Base-by-base conservation (phyloP, 169 alveolate species). In the Plasmodium vivax region DNA sequence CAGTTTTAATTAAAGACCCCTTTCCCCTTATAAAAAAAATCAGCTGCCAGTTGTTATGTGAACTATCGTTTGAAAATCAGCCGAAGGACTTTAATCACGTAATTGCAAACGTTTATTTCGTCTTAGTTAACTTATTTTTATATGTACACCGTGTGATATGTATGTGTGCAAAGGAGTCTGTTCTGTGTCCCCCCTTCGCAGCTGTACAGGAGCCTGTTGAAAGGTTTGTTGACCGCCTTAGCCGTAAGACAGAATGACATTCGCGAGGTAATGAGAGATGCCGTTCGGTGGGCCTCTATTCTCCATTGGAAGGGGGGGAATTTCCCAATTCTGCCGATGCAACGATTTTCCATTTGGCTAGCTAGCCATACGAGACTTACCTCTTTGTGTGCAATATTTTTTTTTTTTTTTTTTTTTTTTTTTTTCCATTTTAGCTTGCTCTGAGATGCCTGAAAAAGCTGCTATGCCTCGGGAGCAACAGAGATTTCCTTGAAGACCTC, bases 1-100 rank as follows among this genome's bases (percentile, higher is more conserved):
- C 87, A 47, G n/a, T 74, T 74, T 79, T 85, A 41, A 36, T 85
- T 51, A 85, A 75, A 51, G 93, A 85, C 54, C 93, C 93, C 51
- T 85, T 51, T 23, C 93, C 93, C 27, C 85, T 85, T 3, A 74
- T 85, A 30, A 85, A 85, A 85, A 85, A 85, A 54, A 36, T 36
- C 51, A 75, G 87, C n/a, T 85, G 84, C 58, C 73, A 85, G 68
- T 19, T 85, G n/a, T 75, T 85, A 58, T 85, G 54, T 54, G 93
- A 85, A 54, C 81, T 85, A 3, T 19, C 54, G 38, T 32, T 75
- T 47, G 87, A 38, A 16, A 27, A 75, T 41, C 68, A 54, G 32
- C 80, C 14, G 34, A 85, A 85, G 71, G 93, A 75, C 4, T 54
- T 75, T 12, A 77, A 51, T 79, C 84, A 75, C n/a, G 93, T 85